Conservation (phyloP, 208 protist species). For the Acanthamoeba royreba region DNA sequence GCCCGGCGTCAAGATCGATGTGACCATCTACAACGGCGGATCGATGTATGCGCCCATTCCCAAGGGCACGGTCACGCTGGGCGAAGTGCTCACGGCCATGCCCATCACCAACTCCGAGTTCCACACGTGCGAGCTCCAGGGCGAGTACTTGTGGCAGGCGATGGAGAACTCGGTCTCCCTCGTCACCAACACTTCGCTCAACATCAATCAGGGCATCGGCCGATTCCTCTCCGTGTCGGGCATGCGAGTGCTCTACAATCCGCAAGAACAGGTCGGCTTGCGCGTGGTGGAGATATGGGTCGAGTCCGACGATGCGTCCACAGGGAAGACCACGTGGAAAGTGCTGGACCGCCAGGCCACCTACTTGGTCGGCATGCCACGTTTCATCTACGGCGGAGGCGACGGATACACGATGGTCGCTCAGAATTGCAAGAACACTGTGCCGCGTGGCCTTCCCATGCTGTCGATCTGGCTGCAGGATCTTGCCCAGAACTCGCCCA, state of each 20-base stretch:
- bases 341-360: not conserved
- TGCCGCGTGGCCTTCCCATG: not conserved
- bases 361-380: not conserved
- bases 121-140: not conserved
- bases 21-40: not conserved
- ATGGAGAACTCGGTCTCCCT: not conserved
- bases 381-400: not conserved
- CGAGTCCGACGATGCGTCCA: not conserved
- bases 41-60: not conserved
- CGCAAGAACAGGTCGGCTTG: not conserved
- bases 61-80: not conserved
- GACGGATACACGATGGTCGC: not conserved
- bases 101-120: not conserved
- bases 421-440: not conserved
- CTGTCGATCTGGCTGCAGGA: not conserved
- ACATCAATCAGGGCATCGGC: slow-evolving; percentile 27
- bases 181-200: not conserved
- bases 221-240: slow-evolving; percentile 12
- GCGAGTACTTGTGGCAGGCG: not conserved
- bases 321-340: too few relatives aligned
- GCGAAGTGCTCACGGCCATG: not conserved
- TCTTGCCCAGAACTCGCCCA: not conserved
- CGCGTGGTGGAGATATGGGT: not conserved
- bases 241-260: not conserved
- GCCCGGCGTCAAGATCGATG: too few relatives aligned